Base-by-base conservation (phyloP, 345 rosid genomes). In the Arabis alpina region DNA sequence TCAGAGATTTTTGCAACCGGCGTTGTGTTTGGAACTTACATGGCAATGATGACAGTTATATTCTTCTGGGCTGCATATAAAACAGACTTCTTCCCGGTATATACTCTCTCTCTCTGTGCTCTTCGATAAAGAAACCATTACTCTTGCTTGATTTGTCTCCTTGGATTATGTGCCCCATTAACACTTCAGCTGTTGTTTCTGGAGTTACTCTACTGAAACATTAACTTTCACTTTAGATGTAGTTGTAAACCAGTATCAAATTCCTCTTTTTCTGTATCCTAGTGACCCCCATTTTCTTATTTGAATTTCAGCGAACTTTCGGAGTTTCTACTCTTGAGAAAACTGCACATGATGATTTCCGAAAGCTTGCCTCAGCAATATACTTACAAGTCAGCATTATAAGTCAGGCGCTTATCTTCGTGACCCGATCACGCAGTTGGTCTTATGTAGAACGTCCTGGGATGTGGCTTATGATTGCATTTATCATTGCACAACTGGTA, bases 31-130 rank as follows among this genome's bases (percentile, higher is more conserved):
- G 99, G 99, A 37, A 79, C 89, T 78, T 94, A 94, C 88, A 74
- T 94, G 86, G 99, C 99, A 10, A 81, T 94, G 93, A 91, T 91
- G 98, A 94, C 99, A 0, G 98, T 94, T 74, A 91, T 94, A 64
- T 94, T 94, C 83, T 94, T 94, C 75, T 94, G 98, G 99, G 95
- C 76, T 16, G 93, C 99, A 36, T 91, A 91, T 65, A 89, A 94
- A 79, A 89, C 98, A 2, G 73, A 94, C 69, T 92, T 94, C 88
- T 94, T 94, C 68, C 98, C 96, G 44, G 99, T 94, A 85, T 94
- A 85, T 53, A 80, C 56, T 25, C 11, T 19, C 41, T 24, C 11
- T 65, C 54, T 28, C 3, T 19, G 1, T 39, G 15, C 50, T 55
- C 64, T 11, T 54, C 51, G n/a, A 9, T 47, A 11, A 11, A 4